Evolutionary conservation across 441 rosid species (phyloP).

Genomic region (Theobroma grandiflorum): DNA sequence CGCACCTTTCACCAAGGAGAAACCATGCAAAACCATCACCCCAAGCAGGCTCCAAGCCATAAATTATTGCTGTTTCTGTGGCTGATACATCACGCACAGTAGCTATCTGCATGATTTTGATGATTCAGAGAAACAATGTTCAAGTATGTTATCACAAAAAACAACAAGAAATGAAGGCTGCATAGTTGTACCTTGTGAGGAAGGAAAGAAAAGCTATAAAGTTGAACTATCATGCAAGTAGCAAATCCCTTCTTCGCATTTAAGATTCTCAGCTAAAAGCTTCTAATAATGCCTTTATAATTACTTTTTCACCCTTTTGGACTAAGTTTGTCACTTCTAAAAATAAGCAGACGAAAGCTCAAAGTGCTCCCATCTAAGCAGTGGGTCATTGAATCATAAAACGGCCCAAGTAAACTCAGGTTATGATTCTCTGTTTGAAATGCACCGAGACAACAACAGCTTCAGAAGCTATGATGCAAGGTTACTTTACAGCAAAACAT

Average conservation of each 20-base stretch:
- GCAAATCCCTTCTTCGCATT: background rate
- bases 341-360: background rate
- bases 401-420: background rate
- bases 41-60: slow-evolving; percentile 75
- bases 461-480: background rate
- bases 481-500: background rate
- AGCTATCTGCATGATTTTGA: slow-evolving; percentile 45
- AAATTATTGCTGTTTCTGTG: slow-evolving; percentile 64
- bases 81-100: slow-evolving; percentile 71
- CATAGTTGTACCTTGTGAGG: background rate
- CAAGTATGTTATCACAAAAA: background rate
- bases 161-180: background rate
- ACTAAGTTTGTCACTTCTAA: background rate
- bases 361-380: background rate
- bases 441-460: background rate
- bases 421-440: background rate
- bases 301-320: background rate
- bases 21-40: slow-evolving; percentile 84
- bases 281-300: background rate
- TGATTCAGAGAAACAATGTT: background rate
- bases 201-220: slow-evolving; percentile 5
- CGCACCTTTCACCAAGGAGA: slow-evolving; percentile 82
- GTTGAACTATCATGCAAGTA: background rate
- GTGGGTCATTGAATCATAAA: background rate
- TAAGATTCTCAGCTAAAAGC: background rate